These are phyloP conservation scores for Colletotrichum sp. DNA, from an alignment of 2,329 filamentous ascomycete species.

Conservation along the genomic window DNA sequence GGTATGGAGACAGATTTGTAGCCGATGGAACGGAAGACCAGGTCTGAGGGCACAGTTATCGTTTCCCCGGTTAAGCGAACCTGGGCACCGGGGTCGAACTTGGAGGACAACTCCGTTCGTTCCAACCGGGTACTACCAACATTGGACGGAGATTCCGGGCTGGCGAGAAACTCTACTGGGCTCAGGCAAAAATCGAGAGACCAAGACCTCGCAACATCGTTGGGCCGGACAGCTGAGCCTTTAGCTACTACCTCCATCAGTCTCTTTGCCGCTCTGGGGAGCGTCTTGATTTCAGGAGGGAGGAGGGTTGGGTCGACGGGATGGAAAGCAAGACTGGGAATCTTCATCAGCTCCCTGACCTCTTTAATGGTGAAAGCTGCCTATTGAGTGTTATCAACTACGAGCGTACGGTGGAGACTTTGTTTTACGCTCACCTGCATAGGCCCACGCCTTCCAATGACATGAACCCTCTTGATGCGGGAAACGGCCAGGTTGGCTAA, in stretches of 20 bases:
- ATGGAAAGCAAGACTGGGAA: slow-evolving; percentile 74
- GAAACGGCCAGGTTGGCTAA: slow-evolving; percentile 75
- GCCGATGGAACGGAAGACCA: slow-evolving; percentile 93
- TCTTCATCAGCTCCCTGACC: slow-evolving; percentile 82
- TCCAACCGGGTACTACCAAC: slow-evolving; percentile 74
- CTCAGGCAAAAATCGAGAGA: slow-evolving; percentile 85
- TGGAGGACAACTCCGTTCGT: slow-evolving; percentile 60
- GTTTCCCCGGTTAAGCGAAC: slow-evolving; percentile 54
- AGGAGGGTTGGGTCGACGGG: slow-evolving; percentile 70
- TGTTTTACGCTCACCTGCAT: slow-evolving; percentile 67
- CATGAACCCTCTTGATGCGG: slow-evolving; percentile 77
- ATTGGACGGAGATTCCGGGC: slow-evolving; percentile 43
- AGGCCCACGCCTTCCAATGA: slow-evolving; percentile 90
- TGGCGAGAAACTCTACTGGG: slow-evolving; percentile 70
- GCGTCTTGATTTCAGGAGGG: slow-evolving; percentile 68
- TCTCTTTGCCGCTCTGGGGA: slow-evolving; percentile 78
- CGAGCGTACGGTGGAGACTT: background rate
- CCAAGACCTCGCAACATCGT: slow-evolving; percentile 71
- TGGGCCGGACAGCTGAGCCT: slow-evolving; percentile 62
- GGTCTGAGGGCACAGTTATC: slow-evolving; percentile 63
- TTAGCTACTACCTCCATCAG: slow-evolving; percentile 83
- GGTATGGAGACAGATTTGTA: slow-evolving; percentile 83
- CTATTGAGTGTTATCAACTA: slow-evolving; percentile 42
- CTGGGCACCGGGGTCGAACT: slow-evolving; percentile 56
- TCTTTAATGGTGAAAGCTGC: slow-evolving; percentile 97